phyloP scores from a whole-genome alignment of 83 land plant species.

The Diphasiastrum complanatum region DNA sequence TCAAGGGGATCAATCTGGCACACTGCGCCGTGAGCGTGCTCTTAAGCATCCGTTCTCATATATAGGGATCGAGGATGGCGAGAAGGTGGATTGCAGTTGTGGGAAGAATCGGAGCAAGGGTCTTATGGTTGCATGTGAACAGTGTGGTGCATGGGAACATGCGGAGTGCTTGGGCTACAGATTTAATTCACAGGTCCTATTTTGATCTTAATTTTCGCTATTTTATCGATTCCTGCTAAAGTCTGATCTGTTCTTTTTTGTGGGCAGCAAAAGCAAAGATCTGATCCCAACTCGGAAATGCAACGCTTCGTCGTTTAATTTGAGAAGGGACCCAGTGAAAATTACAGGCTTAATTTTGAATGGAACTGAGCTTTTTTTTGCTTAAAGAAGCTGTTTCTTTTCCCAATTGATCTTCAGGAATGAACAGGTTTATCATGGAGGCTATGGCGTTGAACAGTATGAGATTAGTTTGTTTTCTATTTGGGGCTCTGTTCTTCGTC shows the following conservation, averaged over 20 bases:
- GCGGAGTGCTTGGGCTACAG: slow-evolving; percentile 28
- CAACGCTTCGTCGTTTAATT: too few species aligned
- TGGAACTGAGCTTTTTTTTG: too few species aligned
- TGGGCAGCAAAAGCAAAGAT: too few species aligned
- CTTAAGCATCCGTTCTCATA: slow-evolving; percentile 23
- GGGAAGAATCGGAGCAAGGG: slow-evolving; percentile 35
- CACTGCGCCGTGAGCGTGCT: slow-evolving; percentile 15
- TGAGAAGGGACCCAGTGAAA: too few species aligned
- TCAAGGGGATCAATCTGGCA: background rate
- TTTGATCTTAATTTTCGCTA: slow-evolving; percentile 4
- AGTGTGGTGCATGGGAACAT: slow-evolving; percentile 32
- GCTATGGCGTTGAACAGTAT: too few species aligned
- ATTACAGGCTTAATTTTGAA: too few species aligned
- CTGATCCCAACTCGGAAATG: too few species aligned
- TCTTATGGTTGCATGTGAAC: slow-evolving; percentile 31
- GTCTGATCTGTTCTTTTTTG: slow-evolving; percentile 1
- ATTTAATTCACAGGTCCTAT: slow-evolving; percentile 19
- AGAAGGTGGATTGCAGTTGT: slow-evolving; percentile 34
- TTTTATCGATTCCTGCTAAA: slow-evolving; percentile 6
- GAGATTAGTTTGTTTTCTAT: too few species aligned
- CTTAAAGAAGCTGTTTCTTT: too few species aligned
- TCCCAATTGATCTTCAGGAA: too few species aligned
- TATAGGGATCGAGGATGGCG: slow-evolving; percentile 23
- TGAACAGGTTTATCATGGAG: too few species aligned
- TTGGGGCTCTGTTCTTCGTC: too few species aligned